Percentiles rank a stretch among this genome's conserved stretches.
Conservation (phyloP, 805 yeast genomes). For the Suhomyces kilbournensis region DNA sequence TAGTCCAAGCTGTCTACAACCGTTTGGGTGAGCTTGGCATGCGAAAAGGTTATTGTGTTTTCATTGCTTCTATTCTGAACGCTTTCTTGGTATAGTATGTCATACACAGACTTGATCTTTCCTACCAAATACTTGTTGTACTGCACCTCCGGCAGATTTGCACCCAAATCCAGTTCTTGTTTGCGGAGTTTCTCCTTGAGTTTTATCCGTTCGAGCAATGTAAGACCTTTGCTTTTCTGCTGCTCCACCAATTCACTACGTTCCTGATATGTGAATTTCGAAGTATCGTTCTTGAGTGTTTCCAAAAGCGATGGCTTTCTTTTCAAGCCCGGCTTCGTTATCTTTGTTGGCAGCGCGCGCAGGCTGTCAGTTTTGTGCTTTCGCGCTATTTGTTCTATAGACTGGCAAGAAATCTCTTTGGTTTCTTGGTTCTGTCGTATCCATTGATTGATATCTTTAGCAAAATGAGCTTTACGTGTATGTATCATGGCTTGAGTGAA, state of each 20-base stretch:
- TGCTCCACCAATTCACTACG: slow-evolving; percentile 11
- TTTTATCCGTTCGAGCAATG: slow-evolving; percentile 40
- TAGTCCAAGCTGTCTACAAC: slow-evolving; percentile 32
- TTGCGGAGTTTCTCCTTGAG: slow-evolving; percentile 28
- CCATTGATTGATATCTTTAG: slow-evolving; percentile 19
- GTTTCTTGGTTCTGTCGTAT: slow-evolving; percentile 13
- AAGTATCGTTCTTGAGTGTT: slow-evolving; percentile 30
- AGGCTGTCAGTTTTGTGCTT: neutral
- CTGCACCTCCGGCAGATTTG: slow-evolving; percentile 17
- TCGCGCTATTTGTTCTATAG: neutral
- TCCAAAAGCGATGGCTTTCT: neutral
- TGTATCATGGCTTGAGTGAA: slow-evolving; percentile 1
- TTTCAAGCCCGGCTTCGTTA: slow-evolving; percentile 8
- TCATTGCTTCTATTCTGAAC: slow-evolving; percentile 1
- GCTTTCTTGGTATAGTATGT: slow-evolving; percentile 30
- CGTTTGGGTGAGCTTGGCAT: slow-evolving; percentile 24
- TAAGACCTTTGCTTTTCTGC: slow-evolving; percentile 22
- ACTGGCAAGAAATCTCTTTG: neutral
- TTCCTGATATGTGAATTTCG: slow-evolving; percentile 31
- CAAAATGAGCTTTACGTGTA: slow-evolving; percentile 19
- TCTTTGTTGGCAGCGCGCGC: slow-evolving; percentile 7
- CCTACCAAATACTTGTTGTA: slow-evolving; percentile 22
- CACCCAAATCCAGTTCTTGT: slow-evolving; percentile 3
- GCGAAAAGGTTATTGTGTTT: slow-evolving; percentile 17
- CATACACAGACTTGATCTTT: slow-evolving; percentile 31